Base-by-base conservation (phyloP, 768 basidiomycete species). In the Mycena metata region DNA sequence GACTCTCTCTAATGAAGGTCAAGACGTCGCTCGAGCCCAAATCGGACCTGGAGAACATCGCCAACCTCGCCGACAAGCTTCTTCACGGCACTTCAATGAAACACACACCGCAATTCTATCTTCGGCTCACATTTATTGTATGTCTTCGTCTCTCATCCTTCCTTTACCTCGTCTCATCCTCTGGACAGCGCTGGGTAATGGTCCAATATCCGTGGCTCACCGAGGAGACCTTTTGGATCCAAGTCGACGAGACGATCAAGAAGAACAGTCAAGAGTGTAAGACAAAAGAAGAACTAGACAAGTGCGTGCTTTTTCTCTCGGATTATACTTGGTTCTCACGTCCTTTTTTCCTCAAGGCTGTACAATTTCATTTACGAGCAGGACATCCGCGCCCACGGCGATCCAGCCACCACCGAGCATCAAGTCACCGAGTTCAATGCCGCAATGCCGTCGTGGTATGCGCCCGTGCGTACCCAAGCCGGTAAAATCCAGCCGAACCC, bases 191-290 rank as follows among this genome's bases (percentile, higher is more conserved):
- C 21, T 54, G 33, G 26, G 16, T 33, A 10, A n/a, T 54, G 33
- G 17, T 17, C 35, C 7, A 33, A 10, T 54, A 54, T 30, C 30
- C 26, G 15, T 33, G 33, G 30, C 35, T 54, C 17, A 54, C 33
- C 33, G 52, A 54, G 19, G 52, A 54, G 19, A 39, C 30, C 15
- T 54, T 54, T 17, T 54, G 52, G 52, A 24, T 50, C 49, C n/a
- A 50, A 15, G 39, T 39, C 39, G 39, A 39, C 9, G 4, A 39
- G 39, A 9, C 39, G 10, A 39, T 39, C 39, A 15, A 10, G 15
- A 15, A 39, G 39, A 39, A 39, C 2, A 15, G 11, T 15, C 10
- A 39, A 10, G 15, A 15, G 11, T 39, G 39, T 15, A 39, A 10
- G 39, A 15, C 10, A 10, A 11, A 10, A 39, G 39, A 15, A 10